Conservation (phyloP, 1,139 yeast genomes). For the Yamadazyma atmosphaerica region DNA sequence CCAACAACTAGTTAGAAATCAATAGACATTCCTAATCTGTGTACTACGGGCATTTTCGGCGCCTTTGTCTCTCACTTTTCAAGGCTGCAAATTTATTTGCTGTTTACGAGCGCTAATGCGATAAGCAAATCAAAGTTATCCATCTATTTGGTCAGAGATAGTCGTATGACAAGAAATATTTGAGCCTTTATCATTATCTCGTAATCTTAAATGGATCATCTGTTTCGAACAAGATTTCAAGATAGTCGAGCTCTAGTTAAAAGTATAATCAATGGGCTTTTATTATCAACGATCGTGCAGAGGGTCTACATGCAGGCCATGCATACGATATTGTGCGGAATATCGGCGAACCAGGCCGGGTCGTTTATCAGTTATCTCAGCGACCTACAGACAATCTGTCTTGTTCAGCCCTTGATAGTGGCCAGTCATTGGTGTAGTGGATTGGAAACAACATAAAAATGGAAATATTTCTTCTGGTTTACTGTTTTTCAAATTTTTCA, state of each 20-base stretch:
- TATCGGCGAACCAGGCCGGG: not conserved
- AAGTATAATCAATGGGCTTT: too few species aligned
- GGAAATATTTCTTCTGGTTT: constrained; percentile 1
- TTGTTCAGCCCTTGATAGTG: not conserved
- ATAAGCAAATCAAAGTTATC: not conserved
- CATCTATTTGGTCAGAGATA: not conserved
- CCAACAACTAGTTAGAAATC: not conserved
- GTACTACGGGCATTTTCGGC: not conserved
- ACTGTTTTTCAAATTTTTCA: not conserved
- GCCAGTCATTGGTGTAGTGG: not conserved
- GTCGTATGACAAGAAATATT: not conserved
- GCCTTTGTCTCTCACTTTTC: not conserved
- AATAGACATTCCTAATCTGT: not conserved
- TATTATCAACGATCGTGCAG: too few species aligned
- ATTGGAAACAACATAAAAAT: not conserved
- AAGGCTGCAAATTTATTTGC: not conserved
- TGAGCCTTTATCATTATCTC: too few species aligned
- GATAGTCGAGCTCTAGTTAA: not conserved
- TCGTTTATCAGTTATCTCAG: not conserved
- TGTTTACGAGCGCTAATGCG: not conserved
- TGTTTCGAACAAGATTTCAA: too few species aligned
- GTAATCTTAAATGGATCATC: too few species aligned
- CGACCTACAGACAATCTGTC: too few species aligned
- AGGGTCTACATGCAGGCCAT: not conserved
- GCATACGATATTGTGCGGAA: not conserved